Conservation (phyloP, 768 basidiomycete genomes). For the Leucocoprinus leucothites region DNA sequence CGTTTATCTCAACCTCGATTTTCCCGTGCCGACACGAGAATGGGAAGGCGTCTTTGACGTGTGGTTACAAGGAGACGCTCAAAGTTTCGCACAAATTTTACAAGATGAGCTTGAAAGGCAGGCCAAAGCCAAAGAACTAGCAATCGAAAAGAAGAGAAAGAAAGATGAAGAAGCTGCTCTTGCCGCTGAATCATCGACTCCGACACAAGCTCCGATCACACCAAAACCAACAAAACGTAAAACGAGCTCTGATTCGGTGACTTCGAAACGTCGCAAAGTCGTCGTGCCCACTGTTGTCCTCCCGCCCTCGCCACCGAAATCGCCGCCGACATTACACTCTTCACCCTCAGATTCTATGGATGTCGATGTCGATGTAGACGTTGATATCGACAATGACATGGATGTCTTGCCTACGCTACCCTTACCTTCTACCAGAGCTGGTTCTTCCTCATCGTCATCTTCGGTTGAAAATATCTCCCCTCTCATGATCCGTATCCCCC, state of each 20-base stretch:
- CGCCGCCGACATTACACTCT: neutral
- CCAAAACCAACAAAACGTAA: slow-evolving; percentile 9
- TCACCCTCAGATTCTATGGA: neutral
- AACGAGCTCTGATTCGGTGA: neutral
- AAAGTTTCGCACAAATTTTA: slow-evolving; percentile 66
- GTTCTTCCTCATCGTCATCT: neutral
- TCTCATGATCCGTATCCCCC: slow-evolving; percentile 11
- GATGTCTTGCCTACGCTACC: neutral
- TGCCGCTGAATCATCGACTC: slow-evolving; percentile 11
- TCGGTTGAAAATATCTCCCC: neutral
- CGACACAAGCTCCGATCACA: neutral
- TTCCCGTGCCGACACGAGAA: slow-evolving; percentile 78
- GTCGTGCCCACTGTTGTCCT: neutral
- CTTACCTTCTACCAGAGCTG: neutral
- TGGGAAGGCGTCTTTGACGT: slow-evolving; percentile 91
- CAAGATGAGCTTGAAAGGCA: slow-evolving; percentile 57
- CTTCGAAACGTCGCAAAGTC: slow-evolving; percentile 8
- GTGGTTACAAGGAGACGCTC: slow-evolving; percentile 88
- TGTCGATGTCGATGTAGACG: neutral
- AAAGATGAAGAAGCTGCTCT: slow-evolving; percentile 45
- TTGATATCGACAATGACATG: neutral
- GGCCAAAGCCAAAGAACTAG: slow-evolving; percentile 48
- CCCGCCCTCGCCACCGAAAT: slow-evolving; percentile 11
- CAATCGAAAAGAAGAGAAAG: slow-evolving; percentile 52
- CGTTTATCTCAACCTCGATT: slow-evolving; percentile 84